Evolutionary conservation across 2,329 filamentous ascomycete species (phyloP).

Genomic region (Colletotrichum theobromicola): DNA sequence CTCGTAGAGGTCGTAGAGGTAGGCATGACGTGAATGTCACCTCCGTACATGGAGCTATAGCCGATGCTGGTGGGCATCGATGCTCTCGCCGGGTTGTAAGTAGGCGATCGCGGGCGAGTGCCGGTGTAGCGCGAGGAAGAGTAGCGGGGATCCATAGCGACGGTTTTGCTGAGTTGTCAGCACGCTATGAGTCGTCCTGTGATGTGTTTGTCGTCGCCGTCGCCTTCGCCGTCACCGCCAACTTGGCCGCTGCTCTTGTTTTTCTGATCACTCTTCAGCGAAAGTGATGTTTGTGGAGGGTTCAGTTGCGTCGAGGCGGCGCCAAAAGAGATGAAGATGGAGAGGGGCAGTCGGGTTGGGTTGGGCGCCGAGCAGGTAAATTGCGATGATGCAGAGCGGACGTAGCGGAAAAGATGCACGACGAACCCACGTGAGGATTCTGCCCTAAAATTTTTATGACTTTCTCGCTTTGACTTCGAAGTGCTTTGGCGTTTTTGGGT

Average conservation of each 20-base stretch:
- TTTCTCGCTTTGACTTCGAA: constrained; percentile 6
- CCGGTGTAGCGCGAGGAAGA: constrained; percentile 19
- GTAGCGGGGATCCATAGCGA: constrained; percentile 24
- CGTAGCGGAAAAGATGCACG: constrained; percentile 12
- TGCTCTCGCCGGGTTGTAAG: constrained; percentile 55
- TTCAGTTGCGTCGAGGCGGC: not conserved
- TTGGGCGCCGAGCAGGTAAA: constrained; percentile 1
- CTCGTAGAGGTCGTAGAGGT: constrained; percentile 43
- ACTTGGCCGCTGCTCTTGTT: not conserved
- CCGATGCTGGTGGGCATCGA: constrained; percentile 58
- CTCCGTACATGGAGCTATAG: constrained; percentile 55
- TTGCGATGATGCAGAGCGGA: not conserved
- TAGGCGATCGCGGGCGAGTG: constrained; percentile 41
- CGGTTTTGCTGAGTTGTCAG: not conserved
- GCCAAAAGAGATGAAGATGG: not conserved
- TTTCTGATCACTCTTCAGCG: not conserved
- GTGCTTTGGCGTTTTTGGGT: constrained; percentile 11
- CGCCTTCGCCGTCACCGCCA: not conserved
- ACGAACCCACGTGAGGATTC: constrained; percentile 19
- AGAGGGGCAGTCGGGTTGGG: not conserved
- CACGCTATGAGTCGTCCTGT: not conserved
- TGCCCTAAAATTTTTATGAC: not conserved
- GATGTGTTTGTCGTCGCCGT: not conserved
- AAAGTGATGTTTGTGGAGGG: not conserved
- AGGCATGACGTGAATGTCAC: constrained; percentile 61